Evolutionary conservation across 2,329 filamentous ascomycete genomes (phyloP).

Genomic region (Pyricularia grisea): DNA sequence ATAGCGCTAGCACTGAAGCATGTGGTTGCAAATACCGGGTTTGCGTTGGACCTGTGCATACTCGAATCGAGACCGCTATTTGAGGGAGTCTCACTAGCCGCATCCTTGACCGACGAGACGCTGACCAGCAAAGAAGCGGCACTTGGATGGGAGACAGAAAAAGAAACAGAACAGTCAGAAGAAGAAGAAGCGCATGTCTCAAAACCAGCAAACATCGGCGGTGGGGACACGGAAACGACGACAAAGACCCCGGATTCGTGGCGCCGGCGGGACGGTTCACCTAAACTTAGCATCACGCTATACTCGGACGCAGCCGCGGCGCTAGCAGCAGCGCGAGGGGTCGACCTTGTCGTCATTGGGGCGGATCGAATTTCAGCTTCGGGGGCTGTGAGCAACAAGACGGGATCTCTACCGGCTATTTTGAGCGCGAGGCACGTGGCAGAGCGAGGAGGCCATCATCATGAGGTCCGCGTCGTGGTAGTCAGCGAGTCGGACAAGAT

Average conservation of each 20-base stretch:
- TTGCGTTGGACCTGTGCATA: conserved; percentile 45
- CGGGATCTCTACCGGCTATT: conserved; percentile 49
- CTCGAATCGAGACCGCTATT: conserved; percentile 59
- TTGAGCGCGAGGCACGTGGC: conserved; percentile 42
- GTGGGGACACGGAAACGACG: neutral
- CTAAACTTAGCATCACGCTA: conserved; percentile 28
- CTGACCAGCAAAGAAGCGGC: conserved; percentile 13
- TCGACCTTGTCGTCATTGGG: conserved; percentile 52
- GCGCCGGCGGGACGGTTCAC: neutral
- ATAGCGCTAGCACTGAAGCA: conserved; percentile 39
- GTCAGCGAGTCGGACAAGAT: conserved; percentile 55
- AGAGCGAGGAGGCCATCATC: neutral
- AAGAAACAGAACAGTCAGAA: conserved; percentile 9
- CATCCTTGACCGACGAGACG: conserved; percentile 22
- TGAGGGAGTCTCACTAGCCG: conserved; percentile 51
- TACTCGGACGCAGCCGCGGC: conserved; percentile 53
- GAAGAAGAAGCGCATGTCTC: neutral
- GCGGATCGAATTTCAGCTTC: conserved; percentile 50
- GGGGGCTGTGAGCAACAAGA: conserved; percentile 59
- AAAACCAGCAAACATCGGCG: neutral
- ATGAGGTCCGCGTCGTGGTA: conserved; percentile 36
- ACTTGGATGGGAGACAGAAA: conserved; percentile 2
- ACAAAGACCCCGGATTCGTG: neutral
- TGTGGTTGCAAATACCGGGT: conserved; percentile 22
- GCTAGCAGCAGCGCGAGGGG: conserved; percentile 32